phyloP scores from a whole-genome alignment of 2,329 filamentous ascomycete species.

The Aulographum hederae region DNA sequence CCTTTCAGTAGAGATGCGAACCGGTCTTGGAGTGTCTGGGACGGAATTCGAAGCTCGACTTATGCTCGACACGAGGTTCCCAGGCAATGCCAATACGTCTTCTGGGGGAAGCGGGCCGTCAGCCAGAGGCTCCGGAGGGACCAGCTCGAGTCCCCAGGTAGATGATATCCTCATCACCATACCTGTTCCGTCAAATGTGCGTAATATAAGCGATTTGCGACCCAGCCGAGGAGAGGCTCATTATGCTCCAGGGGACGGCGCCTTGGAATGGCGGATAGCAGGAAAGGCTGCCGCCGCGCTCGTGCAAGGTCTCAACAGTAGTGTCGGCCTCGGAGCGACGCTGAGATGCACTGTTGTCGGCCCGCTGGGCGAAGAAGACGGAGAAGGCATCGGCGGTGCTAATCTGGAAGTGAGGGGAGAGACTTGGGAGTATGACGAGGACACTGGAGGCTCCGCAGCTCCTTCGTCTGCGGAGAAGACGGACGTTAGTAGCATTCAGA shows the following conservation, averaged over 20 bases:
- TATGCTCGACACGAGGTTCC: conserved; percentile 36
- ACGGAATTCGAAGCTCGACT: conserved; percentile 81
- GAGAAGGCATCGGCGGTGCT: conserved; percentile 15
- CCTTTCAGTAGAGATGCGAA: conserved; percentile 64
- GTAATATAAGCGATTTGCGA: conserved; percentile 67
- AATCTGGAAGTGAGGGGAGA: conserved; percentile 1
- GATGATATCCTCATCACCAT: conserved; percentile 66
- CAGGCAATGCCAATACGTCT: conserved; percentile 12
- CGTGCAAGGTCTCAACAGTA: conserved; percentile 19
- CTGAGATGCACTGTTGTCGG: conserved; percentile 70
- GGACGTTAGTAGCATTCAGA: conserved; percentile 7
- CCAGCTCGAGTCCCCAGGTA: conserved; percentile 26
- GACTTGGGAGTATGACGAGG: conserved; percentile 7
- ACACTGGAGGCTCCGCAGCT: conserved; percentile 12
- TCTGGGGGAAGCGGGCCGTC: conserved; percentile 5
- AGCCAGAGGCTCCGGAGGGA: conserved; percentile 15
- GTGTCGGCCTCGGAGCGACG: conserved; percentile 43
- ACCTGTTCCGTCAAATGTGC: conserved; percentile 60
- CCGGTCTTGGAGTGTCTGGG: conserved; percentile 54
- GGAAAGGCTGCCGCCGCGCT: conserved; percentile 49
- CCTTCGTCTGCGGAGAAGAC: conserved; percentile 8
- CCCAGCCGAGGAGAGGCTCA: conserved; percentile 67
- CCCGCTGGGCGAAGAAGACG: conserved; percentile 25
- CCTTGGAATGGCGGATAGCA: conserved; percentile 69
- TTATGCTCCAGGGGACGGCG: conserved; percentile 54